Evolutionary conservation across 2,329 filamentous ascomycete genomes (phyloP).

Genomic region (Fusarium piperis): DNA sequence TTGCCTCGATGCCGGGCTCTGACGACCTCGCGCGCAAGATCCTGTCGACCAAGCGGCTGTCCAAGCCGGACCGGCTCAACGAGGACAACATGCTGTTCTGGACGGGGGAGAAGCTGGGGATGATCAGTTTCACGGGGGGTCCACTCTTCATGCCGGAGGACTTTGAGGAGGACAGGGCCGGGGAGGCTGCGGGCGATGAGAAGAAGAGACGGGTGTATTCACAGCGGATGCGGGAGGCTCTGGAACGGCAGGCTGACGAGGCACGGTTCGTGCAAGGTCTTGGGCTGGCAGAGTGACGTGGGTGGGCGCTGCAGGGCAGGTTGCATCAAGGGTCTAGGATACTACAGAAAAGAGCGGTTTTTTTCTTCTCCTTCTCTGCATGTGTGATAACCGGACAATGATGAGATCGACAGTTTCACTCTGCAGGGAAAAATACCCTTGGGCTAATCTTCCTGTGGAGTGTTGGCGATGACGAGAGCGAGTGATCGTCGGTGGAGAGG

Average conservation of each 20-base stretch:
- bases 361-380: not conserved
- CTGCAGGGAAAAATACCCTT: slow-evolving; percentile 13
- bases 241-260: slow-evolving; percentile 83
- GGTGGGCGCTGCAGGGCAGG: no score
- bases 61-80: slow-evolving; percentile 50
- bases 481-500: slow-evolving; percentile 34
- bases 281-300: slow-evolving; percentile 45
- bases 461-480: slow-evolving; percentile 9
- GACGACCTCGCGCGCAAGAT: slow-evolving; percentile 86
- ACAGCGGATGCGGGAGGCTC: slow-evolving; percentile 76
- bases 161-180: slow-evolving; percentile 61
- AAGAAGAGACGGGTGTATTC: slow-evolving; percentile 69
- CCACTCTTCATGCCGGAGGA: slow-evolving; percentile 60
- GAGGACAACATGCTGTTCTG: slow-evolving; percentile 81
- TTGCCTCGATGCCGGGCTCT: slow-evolving; percentile 61
- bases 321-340: slow-evolving; percentile 9
- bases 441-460: not conserved
- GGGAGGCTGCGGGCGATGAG: slow-evolving; percentile 57
- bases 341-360: not conserved
- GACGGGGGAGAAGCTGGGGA: slow-evolving; percentile 86
- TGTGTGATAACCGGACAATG: slow-evolving; percentile 7
- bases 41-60: slow-evolving; percentile 64
- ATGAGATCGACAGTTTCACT: slow-evolving; percentile 13
- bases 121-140: slow-evolving; percentile 70
- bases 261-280: slow-evolving; percentile 77